Conservation (phyloP, 2,329 filamentous ascomycete species). For the Stylonectria norvegica region DNA sequence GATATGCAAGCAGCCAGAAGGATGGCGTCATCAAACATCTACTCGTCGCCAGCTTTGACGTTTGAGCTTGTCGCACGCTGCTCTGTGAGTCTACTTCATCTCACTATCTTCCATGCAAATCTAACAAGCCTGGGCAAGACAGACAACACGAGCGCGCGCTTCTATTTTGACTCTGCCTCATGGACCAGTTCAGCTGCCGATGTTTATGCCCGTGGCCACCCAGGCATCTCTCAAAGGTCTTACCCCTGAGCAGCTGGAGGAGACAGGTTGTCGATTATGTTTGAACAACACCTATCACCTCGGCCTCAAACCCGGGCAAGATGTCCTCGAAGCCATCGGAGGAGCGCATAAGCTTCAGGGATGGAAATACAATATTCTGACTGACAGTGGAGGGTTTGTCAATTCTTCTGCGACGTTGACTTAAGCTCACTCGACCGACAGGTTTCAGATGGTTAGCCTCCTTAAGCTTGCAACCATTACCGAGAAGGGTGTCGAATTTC, state of each 20-base stretch:
- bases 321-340: slow-evolving; percentile 79
- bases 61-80: slow-evolving; percentile 77
- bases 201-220: slow-evolving; percentile 98
- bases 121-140: slow-evolving; percentile 20
- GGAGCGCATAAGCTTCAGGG: slow-evolving; percentile 93
- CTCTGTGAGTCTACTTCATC: slow-evolving; percentile 58
- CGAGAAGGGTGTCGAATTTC: slow-evolving; percentile 90
- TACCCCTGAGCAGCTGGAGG: slow-evolving; percentile 86
- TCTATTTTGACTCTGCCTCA: slow-evolving; percentile 86
- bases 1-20: slow-evolving; percentile 35
- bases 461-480: slow-evolving; percentile 91
- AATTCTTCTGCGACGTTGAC: neutral
- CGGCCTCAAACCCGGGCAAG: slow-evolving; percentile 90
- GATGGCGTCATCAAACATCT: slow-evolving; percentile 49
- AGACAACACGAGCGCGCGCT: slow-evolving; percentile 94
- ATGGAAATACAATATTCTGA: slow-evolving; percentile 94
- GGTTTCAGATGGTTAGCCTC: slow-evolving; percentile 98
- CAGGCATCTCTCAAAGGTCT: slow-evolving; percentile 94
- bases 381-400: slow-evolving; percentile 66
- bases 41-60: slow-evolving; percentile 63
- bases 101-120: slow-evolving; percentile 4
- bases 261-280: slow-evolving; percentile 84
- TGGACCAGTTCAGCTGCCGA: slow-evolving; percentile 82
- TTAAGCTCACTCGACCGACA: slow-evolving; percentile 36
- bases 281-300: slow-evolving; percentile 98